These are phyloP conservation scores for Stellera chamaejasme DNA, from an alignment of 345 rosid species.

Conservation along the genomic window DNA sequence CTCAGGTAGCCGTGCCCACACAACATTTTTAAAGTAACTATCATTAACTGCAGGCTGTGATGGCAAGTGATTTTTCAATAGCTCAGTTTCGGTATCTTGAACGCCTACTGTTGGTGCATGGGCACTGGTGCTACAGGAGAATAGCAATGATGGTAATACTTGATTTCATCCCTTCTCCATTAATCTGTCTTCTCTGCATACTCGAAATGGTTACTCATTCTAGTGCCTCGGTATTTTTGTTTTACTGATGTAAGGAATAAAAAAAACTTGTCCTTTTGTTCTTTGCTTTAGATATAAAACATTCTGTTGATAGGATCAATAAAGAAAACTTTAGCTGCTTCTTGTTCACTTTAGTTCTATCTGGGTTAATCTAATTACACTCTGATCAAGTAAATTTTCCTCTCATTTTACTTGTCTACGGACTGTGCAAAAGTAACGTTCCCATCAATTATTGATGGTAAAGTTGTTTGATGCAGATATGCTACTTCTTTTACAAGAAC, in stretches of 20 bases:
- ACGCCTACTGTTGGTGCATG: slow-evolving; percentile 79
- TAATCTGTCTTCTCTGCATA: slow-evolving; percentile 3
- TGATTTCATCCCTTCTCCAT: not conserved
- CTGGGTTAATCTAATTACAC: not conserved
- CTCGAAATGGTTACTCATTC: not conserved
- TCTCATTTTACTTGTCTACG: no score
- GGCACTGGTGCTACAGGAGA: slow-evolving; percentile 97
- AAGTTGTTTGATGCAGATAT: slow-evolving; percentile 43
- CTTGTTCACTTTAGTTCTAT: not conserved
- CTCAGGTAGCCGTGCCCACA: no score
- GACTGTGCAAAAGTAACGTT: no score
- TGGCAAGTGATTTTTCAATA: slow-evolving; percentile 93
- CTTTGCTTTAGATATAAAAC: not conserved
- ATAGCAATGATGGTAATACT: slow-evolving; percentile 74
- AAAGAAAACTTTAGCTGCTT: not conserved
- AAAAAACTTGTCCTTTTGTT: not conserved
- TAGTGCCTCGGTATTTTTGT: not conserved
- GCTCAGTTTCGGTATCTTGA: slow-evolving; percentile 82
- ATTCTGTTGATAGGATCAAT: not conserved
- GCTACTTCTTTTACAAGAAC: slow-evolving; percentile 97
- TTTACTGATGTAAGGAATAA: not conserved
- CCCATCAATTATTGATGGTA: not conserved
- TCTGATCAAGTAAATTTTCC: no score
- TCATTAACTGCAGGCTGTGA: slow-evolving; percentile 57
- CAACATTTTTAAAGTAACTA: not conserved